A percentile compares a stretch with the other conserved stretches of the same genome.
These are phyloP conservation scores for Calonectria ilicicola DNA, from an alignment of 2,329 filamentous ascomycete genomes.

Conservation along the genomic window DNA sequence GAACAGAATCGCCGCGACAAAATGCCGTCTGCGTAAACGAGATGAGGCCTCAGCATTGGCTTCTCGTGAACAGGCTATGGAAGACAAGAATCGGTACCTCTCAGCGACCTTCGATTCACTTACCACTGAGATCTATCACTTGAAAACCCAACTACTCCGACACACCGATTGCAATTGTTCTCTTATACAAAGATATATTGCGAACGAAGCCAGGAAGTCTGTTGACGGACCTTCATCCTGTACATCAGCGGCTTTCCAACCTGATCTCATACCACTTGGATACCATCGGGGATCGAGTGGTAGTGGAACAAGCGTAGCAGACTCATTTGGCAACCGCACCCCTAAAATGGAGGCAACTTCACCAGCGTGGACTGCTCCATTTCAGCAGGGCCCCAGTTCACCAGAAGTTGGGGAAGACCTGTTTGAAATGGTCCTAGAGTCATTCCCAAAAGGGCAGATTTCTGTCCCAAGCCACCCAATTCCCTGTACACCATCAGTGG, in stretches of 20 bases:
- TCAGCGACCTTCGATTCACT: constrained; percentile 41
- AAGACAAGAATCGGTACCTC: constrained; percentile 46
- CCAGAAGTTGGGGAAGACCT: constrained; percentile 37
- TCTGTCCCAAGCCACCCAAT: constrained; percentile 5
- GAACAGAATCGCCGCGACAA: constrained; percentile 48
- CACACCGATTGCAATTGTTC: constrained; percentile 47
- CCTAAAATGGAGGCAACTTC: constrained; percentile 36
- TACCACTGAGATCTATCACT: constrained; percentile 43
- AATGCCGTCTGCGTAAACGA: constrained; percentile 47
- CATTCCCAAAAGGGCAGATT: constrained; percentile 17
- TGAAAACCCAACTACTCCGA: constrained; percentile 46
- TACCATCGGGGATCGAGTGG: constrained; percentile 38
- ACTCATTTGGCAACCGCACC: constrained; percentile 38
- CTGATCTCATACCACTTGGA: constrained; percentile 25
- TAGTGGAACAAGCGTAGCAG: constrained; percentile 39
- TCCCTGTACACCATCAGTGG: background rate
- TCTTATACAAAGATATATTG: constrained; percentile 48
- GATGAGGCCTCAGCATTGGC: constrained; percentile 46
- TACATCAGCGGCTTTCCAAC: constrained; percentile 27
- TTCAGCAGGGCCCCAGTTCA: constrained; percentile 32
- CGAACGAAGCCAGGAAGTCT: constrained; percentile 43
- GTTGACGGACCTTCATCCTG: constrained; percentile 38
- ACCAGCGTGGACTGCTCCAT: constrained; percentile 37
- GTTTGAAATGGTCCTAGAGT: constrained; percentile 38
- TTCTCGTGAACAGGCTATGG: constrained; percentile 42